Evolutionary conservation across 2,329 filamentous ascomycete genomes (phyloP), one percentile per base, ranked within the genome.

Genomic region (Plectosphaerella plurivora): DNA sequence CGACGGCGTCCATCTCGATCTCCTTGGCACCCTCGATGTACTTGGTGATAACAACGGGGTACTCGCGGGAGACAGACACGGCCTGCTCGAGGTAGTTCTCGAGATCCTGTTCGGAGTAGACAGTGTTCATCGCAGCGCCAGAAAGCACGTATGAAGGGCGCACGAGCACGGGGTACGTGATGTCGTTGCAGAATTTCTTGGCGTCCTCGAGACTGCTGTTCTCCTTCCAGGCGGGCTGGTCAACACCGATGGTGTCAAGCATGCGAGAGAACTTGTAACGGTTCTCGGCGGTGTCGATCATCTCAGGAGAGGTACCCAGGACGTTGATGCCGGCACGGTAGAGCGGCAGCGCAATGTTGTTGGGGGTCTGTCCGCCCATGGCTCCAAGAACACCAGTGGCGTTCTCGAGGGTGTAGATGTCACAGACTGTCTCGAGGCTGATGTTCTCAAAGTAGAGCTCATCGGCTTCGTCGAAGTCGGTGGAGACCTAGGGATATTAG

Each of bases 21-120:
- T 99, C 94, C 78, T 99, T 97, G 59, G 94, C 94, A 60, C 96
- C 94, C 77, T 99, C 94, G 60, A 99, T 97, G 74, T 97, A 99
- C 76, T 99, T 99, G 55, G 93, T 97, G 65, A 99, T 97, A 56
- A 99, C 94, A 11, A 99, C 94, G 1, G 94, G 94, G 69, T 97
- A 90, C 57, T 97, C 93, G 57, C 89, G 86, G 6, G 94, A 97
- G 46, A 99, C 94, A 59, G 96, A 92, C 7, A 83, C 89, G 51
- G 94, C 94, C 73, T 97, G 93, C 59, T 89, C 83, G 45, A 99
- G 79, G 71, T 95, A 97, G 64, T 80, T 87, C 62, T 90, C 89
- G 53, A 99, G 77, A 67, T 97, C 94, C 66, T 93, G 88, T 74
- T 95, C 86, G 0, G 93, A 97, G 76, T 97, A 97, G 36, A 97